These are phyloP conservation scores for Ascochyta rabiei DNA, from an alignment of 2,329 filamentous ascomycete species.

Conservation along the genomic window DNA sequence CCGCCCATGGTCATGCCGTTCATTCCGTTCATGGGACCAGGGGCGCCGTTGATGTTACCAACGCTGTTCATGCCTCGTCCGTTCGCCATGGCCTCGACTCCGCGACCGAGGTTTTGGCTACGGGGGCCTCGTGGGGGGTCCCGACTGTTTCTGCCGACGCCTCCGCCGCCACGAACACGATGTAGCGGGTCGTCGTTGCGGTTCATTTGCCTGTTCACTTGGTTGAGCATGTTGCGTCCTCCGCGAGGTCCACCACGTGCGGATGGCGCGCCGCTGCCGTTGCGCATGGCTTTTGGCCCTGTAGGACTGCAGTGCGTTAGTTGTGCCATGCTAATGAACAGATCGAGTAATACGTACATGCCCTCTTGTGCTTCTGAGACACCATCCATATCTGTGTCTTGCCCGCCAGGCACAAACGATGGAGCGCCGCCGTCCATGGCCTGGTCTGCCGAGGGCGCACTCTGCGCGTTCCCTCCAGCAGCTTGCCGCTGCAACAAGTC, in stretches of 20 bases:
- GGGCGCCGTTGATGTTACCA: slow-evolving; percentile 35
- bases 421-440: slow-evolving; percentile 31
- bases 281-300: slow-evolving; percentile 93
- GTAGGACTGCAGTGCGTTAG: slow-evolving; percentile 74
- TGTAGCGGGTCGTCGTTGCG: slow-evolving; percentile 78
- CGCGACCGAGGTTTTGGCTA: slow-evolving; percentile 49
- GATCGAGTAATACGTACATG: slow-evolving; percentile 48
- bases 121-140: slow-evolving; percentile 75
- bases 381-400: slow-evolving; percentile 76
- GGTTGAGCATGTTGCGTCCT: slow-evolving; percentile 82
- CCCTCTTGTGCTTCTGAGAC: slow-evolving; percentile 51
- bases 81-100: slow-evolving; percentile 45
- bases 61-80: slow-evolving; percentile 47
- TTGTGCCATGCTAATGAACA: background rate
- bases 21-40: slow-evolving; percentile 50
- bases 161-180: slow-evolving; percentile 75
- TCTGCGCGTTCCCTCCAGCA: slow-evolving; percentile 51
- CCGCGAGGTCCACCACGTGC: slow-evolving; percentile 52
- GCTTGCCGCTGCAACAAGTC: slow-evolving; percentile 68
- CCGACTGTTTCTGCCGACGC: slow-evolving; percentile 81
- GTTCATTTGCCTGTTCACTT: slow-evolving; percentile 83
- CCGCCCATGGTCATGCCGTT: slow-evolving; percentile 40
- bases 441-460: slow-evolving; percentile 26
- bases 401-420: slow-evolving; percentile 44
- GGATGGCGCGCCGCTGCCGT: slow-evolving; percentile 56